Base-by-base conservation (phyloP, 352 stramenopile genomes). In the Blastocystis sp. region DNA sequence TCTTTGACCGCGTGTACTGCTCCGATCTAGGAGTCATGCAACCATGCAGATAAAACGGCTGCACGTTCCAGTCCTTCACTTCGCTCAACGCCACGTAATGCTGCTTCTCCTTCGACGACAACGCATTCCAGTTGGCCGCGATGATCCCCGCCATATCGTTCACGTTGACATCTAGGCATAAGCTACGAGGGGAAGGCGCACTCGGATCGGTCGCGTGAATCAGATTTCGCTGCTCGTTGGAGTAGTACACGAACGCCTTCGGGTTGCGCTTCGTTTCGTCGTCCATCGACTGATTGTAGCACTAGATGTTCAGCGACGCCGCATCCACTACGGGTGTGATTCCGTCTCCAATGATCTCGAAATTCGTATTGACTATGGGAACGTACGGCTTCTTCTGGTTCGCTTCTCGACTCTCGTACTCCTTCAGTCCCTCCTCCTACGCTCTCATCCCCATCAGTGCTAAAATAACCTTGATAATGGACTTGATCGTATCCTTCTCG, bases 381-480 rank as follows among this genome's bases (percentile, higher is more conserved):
- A 35, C 16, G n/a, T 45, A 37, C 19, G 21, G 31, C 29, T 41
- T 37, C 19, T 45, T 37, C 2, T 35, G 3, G 1, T 9, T 74
- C 10, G 63, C 19, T 9, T 50, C n/a, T 24, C 24, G 19, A 16
- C n/a, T 51, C n/a, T 50, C 63, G 24, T 12, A 37, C 24, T 24
- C 24, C 24, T 31, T 51, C 29, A 74, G 16, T 29, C 65, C 35
- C 33, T 85, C 74, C 45, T 85, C 50, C 24, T 45, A 67, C 37
- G n/a, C 31, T 51, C 51, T 66, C 51, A 24, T 85, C 29, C 51
- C 66, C n/a, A 24, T n/a, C 10, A 35, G 1, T 1, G n/a, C 3
- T 21, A 69, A 70, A 66, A 85, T n/a, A 67, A 85, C 74, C 35
- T 41, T 29, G 50, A 85, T 85, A 85, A 85, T 85, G 2, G 16